Evolutionary conservation across 495 filamentous ascomycete genomes (phyloP).

Genomic region (Neurospora sp.): DNA sequence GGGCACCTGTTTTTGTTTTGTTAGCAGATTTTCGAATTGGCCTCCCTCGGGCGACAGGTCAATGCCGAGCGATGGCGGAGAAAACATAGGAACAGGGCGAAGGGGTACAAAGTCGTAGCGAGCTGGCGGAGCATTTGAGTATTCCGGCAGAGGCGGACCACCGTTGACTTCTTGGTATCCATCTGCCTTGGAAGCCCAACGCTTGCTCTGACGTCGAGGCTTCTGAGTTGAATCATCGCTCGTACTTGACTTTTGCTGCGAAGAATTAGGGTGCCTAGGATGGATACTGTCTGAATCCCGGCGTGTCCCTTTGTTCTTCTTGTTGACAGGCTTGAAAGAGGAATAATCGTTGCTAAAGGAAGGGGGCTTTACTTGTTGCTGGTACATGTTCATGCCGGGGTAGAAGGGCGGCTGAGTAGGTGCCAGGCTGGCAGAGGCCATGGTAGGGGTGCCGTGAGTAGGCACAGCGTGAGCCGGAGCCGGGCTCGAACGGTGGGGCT

Average conservation of each 20-base stretch:
- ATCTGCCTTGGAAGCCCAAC: slow-evolving; percentile 23
- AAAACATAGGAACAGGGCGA: slow-evolving; percentile 23
- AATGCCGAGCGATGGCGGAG: slow-evolving; percentile 27
- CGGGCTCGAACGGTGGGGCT: slow-evolving; percentile 56
- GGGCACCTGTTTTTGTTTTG: slow-evolving; percentile 48
- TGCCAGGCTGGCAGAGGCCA: slow-evolving; percentile 48
- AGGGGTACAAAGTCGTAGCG: slow-evolving; percentile 18
- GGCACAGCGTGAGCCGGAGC: slow-evolving; percentile 57
- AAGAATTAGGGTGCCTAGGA: slow-evolving; percentile 22
- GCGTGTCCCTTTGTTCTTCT: slow-evolving; percentile 31
- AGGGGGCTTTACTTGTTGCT: slow-evolving; percentile 59
- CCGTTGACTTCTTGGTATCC: slow-evolving; percentile 11
- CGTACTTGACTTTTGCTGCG: slow-evolving; percentile 15
- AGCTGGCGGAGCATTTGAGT: slow-evolving; percentile 15
- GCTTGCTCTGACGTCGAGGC: slow-evolving; percentile 31
- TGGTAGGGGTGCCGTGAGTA: slow-evolving; percentile 50
- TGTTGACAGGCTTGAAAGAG: slow-evolving; percentile 20
- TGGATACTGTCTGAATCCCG: slow-evolving; percentile 36
- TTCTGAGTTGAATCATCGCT: slow-evolving; percentile 16
- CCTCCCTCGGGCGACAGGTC: slow-evolving; percentile 61
- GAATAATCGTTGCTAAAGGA: slow-evolving; percentile 29
- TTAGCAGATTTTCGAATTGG: slow-evolving; percentile 69
- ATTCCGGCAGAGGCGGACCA: slow-evolving; percentile 10
- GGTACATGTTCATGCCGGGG: slow-evolving; percentile 40
- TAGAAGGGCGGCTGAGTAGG: slow-evolving; percentile 53